phyloP scores from a whole-genome alignment of 352 stramenopile genomes.

The Thalassiosira sp. region DNA sequence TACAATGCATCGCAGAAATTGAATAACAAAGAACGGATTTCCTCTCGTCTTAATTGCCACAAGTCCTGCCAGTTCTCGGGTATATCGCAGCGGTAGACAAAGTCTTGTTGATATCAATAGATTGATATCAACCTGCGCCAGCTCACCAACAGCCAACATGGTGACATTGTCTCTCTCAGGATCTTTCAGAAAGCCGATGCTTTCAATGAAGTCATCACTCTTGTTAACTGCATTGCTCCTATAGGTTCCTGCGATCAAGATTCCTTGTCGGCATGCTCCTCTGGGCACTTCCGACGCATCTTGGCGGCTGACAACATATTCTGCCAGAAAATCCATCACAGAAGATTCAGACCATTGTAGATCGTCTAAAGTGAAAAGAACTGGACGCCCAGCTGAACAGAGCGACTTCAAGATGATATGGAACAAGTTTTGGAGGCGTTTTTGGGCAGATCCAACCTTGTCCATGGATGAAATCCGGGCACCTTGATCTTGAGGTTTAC shows the following conservation, averaged over 20 bases:
- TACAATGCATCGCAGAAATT: conserved; percentile 28
- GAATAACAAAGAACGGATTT: conserved; percentile 22
- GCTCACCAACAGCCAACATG: conserved; percentile 9
- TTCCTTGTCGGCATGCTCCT: not conserved
- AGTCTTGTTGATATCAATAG: conserved; percentile 27
- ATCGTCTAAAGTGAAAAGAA: conserved; percentile 5
- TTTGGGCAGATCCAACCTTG: conserved; percentile 10
- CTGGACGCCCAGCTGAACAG: conserved; percentile 1
- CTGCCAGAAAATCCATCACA: conserved; percentile 1
- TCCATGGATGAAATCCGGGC: conserved; percentile 5
- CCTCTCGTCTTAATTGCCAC: conserved; percentile 23
- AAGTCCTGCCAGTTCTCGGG: conserved; percentile 3
- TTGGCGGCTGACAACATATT: not conserved
- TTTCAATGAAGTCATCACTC: conserved; percentile 2
- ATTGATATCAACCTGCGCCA: conserved; percentile 22
- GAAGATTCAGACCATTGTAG: conserved; percentile 3
- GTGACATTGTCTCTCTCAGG: conserved; percentile 12
- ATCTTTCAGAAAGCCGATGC: conserved; percentile 11
- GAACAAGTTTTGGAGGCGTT: not conserved
- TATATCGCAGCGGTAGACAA: conserved; percentile 23
- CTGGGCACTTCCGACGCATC: not conserved
- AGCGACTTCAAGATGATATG: not conserved
- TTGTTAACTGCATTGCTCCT: conserved; percentile 20
- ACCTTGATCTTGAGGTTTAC: not conserved
- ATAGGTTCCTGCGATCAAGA: conserved; percentile 21